These are phyloP conservation scores for Plasmodium blacklocki DNA, from an alignment of 169 alveolate species.

Conservation along the genomic window DNA sequence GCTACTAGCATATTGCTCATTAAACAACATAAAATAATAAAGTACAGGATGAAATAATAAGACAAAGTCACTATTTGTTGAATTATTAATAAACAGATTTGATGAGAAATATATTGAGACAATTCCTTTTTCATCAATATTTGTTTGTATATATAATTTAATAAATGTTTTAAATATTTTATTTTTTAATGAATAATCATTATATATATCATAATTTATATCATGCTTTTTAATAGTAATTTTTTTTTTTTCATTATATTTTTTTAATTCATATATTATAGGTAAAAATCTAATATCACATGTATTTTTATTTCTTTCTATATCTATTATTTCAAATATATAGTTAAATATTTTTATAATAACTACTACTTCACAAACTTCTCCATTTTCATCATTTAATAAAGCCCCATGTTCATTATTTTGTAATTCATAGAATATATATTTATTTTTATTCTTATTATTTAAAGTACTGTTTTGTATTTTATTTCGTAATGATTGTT, in stretches of 20 bases:
- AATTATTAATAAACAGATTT: slow-evolving; percentile 34
- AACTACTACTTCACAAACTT: slow-evolving; percentile 49
- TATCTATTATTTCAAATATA: slow-evolving; percentile 43
- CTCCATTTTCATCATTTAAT: slow-evolving; percentile 60
- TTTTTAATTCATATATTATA: slow-evolving; percentile 48
- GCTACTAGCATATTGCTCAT: neutral
- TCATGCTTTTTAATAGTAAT: slow-evolving; percentile 54
- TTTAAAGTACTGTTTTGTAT: slow-evolving; percentile 1
- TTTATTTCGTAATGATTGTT: slow-evolving; percentile 51
- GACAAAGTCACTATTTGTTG: slow-evolving; percentile 39
- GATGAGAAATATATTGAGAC: slow-evolving; percentile 62
- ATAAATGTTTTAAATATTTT: slow-evolving; percentile 58
- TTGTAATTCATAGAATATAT: slow-evolving; percentile 26
- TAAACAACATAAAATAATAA: slow-evolving; percentile 22
- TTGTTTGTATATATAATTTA: slow-evolving; percentile 53
- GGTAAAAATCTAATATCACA: slow-evolving; percentile 62
- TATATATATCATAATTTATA: slow-evolving; percentile 32
- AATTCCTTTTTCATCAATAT: slow-evolving; percentile 57
- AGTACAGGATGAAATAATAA: slow-evolving; percentile 39
- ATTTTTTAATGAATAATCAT: slow-evolving; percentile 41
- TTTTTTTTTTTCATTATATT: slow-evolving; percentile 27
- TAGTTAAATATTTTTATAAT: slow-evolving; percentile 48
- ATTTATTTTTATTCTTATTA: slow-evolving; percentile 33
- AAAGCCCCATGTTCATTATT: slow-evolving; percentile 62
- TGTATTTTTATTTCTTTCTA: slow-evolving; percentile 46